Evolutionary conservation across 2,329 filamentous ascomycete genomes (phyloP).

Genomic region (Falciphora oryzae): DNA sequence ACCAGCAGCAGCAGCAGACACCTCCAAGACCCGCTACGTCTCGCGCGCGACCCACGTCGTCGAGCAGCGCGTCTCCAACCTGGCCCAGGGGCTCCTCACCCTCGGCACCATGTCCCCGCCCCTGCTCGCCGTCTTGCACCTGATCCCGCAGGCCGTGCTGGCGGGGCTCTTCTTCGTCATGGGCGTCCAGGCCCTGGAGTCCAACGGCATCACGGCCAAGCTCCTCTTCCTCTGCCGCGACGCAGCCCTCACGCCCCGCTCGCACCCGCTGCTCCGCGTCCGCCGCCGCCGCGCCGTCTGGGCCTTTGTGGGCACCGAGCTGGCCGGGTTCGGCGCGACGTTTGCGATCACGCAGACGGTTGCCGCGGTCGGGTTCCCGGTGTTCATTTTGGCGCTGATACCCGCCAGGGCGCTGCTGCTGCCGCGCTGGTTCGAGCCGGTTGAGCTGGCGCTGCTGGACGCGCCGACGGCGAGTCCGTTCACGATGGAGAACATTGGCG

Average conservation of each 20-base stretch:
- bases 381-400: slow-evolving; percentile 65
- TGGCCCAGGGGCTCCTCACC: slow-evolving; percentile 71
- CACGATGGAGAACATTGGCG: slow-evolving; percentile 71
- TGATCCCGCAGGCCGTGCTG: slow-evolving; percentile 74
- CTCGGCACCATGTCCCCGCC: slow-evolving; percentile 75
- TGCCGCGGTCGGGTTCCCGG: slow-evolving; percentile 74
- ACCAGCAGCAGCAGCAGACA: neutral
- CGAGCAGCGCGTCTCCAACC: slow-evolving; percentile 73
- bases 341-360: slow-evolving; percentile 80
- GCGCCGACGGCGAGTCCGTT: slow-evolving; percentile 70
- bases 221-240: slow-evolving; percentile 65
- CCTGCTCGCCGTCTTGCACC: slow-evolving; percentile 65
- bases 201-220: slow-evolving; percentile 72
- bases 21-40: slow-evolving; percentile 47
- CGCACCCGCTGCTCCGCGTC: slow-evolving; percentile 55
- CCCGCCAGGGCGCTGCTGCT: slow-evolving; percentile 60
- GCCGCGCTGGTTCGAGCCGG: slow-evolving; percentile 51
- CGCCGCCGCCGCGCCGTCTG: slow-evolving; percentile 61
- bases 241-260: slow-evolving; percentile 50
- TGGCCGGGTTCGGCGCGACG: slow-evolving; percentile 67
- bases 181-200: slow-evolving; percentile 71
- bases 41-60: slow-evolving; percentile 57
- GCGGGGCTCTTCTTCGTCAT: slow-evolving; percentile 81
- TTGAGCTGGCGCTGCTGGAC: slow-evolving; percentile 60
- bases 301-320: slow-evolving; percentile 63